Evolutionary conservation across 768 basidiomycete genomes (phyloP).

Genomic region (Lactifluus volemus): DNA sequence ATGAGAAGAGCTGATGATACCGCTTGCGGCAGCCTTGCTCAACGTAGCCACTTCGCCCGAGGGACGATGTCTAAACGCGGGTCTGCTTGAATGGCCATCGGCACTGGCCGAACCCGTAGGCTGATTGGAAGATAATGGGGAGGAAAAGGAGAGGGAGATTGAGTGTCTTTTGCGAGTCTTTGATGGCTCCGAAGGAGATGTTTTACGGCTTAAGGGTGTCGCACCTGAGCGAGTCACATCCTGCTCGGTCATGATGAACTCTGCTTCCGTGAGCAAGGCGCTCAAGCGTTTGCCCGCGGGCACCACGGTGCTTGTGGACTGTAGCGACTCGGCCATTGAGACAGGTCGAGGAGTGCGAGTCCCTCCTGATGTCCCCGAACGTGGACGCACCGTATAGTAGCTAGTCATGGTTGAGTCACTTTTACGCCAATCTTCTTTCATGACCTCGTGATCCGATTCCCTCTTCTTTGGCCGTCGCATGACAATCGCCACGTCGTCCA

Average conservation of each 20-base stretch:
- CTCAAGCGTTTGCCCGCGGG: conserved; percentile 59
- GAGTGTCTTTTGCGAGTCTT: conserved; percentile 52
- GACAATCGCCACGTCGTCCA: conserved; percentile 12
- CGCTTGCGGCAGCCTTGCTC: conserved; percentile 34
- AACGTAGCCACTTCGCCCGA: conserved; percentile 32
- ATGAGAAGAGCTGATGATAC: conserved; percentile 34
- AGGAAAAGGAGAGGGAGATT: conserved; percentile 48
- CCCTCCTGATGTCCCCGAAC: conserved; percentile 32
- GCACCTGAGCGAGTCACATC: conserved; percentile 28
- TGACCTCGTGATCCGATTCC: conserved; percentile 23
- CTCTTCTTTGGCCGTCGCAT: conserved; percentile 24
- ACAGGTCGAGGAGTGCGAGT: conserved; percentile 57
- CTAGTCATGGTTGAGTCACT: conserved; percentile 73
- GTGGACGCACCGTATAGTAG: conserved; percentile 59
- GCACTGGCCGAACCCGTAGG: neutral
- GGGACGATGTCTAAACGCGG: conserved; percentile 1
- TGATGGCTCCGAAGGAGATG: conserved; percentile 38
- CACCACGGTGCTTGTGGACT: conserved; percentile 64
- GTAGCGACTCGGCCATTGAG: conserved; percentile 69
- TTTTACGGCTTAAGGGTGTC: conserved; percentile 20
- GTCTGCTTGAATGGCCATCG: conserved; percentile 1
- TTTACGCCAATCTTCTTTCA: conserved; percentile 70
- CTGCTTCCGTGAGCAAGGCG: conserved; percentile 56
- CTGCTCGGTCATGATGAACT: conserved; percentile 56
- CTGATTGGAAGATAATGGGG: conserved; percentile 23